phyloP scores from a whole-genome alignment of 78 protist genomes.

The Polysphondylium violaceum region DNA sequence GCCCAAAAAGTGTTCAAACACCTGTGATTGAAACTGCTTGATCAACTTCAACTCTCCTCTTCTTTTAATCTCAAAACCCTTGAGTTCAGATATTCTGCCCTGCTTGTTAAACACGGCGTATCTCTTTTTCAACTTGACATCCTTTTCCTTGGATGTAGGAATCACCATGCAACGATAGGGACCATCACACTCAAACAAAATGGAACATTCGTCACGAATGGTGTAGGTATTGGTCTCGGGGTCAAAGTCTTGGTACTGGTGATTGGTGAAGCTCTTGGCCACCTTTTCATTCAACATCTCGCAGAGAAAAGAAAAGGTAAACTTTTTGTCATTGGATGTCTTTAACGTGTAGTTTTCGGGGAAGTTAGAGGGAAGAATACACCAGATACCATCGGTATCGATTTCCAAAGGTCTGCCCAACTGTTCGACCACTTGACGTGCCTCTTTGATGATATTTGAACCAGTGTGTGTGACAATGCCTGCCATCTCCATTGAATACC shows the following conservation, averaged over 20 bases:
- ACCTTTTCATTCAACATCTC: conserved; percentile 95
- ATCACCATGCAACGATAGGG: conserved; percentile 99
- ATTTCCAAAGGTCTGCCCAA: conserved; percentile 98
- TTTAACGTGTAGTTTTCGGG: conserved; percentile 93
- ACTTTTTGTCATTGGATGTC: conserved; percentile 2
- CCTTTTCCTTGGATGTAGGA: conserved; percentile 98
- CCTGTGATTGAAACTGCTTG: conserved; percentile 96
- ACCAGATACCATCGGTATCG: conserved; percentile 99
- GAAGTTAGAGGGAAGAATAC: conserved; percentile 96
- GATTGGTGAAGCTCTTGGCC: conserved; percentile 90
- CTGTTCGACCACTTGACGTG: conserved; percentile 91
- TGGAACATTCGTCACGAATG: conserved; percentile 92
- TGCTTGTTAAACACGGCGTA: conserved; percentile 98
- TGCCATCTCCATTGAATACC: conserved; percentile 99
- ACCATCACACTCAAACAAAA: conserved; percentile 99
- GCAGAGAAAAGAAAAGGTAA: conserved; percentile 92
- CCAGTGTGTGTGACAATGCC: conserved; percentile 99
- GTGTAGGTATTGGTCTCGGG: conserved; percentile 1
- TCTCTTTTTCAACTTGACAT: conserved; percentile 80
- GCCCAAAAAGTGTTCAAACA: conserved; percentile 88
- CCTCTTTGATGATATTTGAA: conserved; percentile 94
- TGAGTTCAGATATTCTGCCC: conserved; percentile 97
- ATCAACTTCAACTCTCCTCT: conserved; percentile 98
- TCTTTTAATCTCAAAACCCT: conserved; percentile 99
- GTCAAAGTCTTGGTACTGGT: conserved; percentile 95